Percentiles rank a stretch among this genome's conserved stretches.
phyloP scores from a whole-genome alignment of 108 stramenopile genomes.

The Schizochytrium sp. region DNA sequence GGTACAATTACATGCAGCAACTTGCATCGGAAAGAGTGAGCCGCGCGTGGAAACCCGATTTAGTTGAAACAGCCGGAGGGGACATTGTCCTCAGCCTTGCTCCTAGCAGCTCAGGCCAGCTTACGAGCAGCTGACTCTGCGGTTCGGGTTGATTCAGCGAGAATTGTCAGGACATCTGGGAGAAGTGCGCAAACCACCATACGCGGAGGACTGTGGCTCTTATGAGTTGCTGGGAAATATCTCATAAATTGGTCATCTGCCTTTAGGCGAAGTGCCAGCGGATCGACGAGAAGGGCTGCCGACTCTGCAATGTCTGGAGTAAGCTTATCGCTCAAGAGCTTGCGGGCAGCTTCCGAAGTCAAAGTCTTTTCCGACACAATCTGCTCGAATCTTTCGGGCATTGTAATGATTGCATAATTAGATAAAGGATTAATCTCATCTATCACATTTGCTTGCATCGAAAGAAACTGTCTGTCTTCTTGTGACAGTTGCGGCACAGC shows the following conservation, averaged over 20 bases:
- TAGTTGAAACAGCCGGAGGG: background rate
- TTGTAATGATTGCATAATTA: background rate
- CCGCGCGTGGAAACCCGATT: background rate
- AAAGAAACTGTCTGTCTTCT: background rate
- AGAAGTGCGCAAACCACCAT: background rate
- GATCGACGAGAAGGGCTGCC: background rate
- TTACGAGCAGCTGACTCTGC: background rate
- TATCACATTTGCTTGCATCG: background rate
- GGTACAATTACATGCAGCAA: slow-evolving; percentile 29
- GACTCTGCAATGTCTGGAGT: background rate
- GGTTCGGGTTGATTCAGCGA: background rate
- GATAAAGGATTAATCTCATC: background rate
- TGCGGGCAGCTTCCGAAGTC: background rate
- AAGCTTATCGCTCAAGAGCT: background rate
- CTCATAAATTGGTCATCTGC: background rate
- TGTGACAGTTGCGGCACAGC: background rate
- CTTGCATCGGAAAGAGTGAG: background rate
- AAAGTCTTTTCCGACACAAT: background rate
- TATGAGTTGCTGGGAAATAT: background rate
- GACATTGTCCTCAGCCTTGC: slow-evolving; percentile 11
- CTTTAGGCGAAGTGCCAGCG: background rate
- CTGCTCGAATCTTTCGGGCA: background rate
- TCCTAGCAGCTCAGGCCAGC: background rate
- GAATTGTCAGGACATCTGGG: background rate
- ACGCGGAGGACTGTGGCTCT: background rate